Evolutionary conservation across 2,329 filamentous ascomycete genomes (phyloP), one percentile per base, ranked within the genome.

Genomic region (Fusarium sp.): DNA sequence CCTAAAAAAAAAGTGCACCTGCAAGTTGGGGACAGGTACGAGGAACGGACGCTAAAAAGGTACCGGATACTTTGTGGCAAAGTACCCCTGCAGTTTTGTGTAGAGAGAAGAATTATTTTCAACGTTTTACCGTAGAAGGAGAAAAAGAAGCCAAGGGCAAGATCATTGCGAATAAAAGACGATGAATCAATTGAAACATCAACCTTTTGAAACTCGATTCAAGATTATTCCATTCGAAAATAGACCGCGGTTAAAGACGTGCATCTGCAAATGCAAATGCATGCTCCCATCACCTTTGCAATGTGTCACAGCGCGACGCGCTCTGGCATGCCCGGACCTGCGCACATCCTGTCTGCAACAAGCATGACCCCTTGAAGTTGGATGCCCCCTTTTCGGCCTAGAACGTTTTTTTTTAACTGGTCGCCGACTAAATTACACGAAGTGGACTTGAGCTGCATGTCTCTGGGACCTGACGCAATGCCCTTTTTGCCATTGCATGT

Each of bases 1-100:
- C 59, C 37, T 39, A 67, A 57, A 58, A 74, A 74, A 74, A 69
- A 64, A 72, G 48, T 48, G 37, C 71, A 63, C 48, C 64, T 69
- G 65, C 41, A 64, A 64, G 35, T 56, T 71, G 64, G 27, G 57
- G 62, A 50, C 50, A 63, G 56, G 56, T 58, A 65, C 59, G 62
- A 56, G 62, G 62, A 56, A 57, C 56, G 59, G 72, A 31, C 54
- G 43, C 24, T 39, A 10, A 7, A 43, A 24, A 70, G 18, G 72
- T 75, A 75, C 33, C 37, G 11, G 48, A 20, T 75, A 75, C 72
- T 60, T 56, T 31, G 57, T 63, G 29, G 50, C 62, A 24, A 75
- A 65, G 72, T 75, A 75, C 37, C 58, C 57, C 63, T 69, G 68
- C 54, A 37, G 29, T 48, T 58, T 69, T 43, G 20, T 50, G 65